Evolutionary conservation across 2,329 filamentous ascomycete genomes (phyloP).

Genomic region (Botryosphaeria agaves): DNA sequence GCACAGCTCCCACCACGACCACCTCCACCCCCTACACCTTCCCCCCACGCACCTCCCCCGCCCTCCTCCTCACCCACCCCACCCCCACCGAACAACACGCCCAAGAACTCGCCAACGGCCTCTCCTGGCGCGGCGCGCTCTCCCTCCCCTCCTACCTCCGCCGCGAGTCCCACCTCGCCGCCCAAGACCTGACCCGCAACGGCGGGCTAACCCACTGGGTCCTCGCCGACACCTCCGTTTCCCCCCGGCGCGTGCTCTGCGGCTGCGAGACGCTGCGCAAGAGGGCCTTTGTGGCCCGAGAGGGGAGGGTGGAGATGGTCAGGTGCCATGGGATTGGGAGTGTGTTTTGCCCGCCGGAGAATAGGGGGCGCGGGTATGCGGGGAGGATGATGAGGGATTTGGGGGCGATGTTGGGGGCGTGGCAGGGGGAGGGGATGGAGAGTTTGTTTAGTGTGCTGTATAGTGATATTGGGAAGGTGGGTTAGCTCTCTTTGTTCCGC

Average conservation of each 20-base stretch:
- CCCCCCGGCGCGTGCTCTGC: constrained; percentile 28
- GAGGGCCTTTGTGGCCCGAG: constrained; percentile 23
- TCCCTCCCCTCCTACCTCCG: constrained; percentile 36
- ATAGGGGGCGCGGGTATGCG: constrained; percentile 59
- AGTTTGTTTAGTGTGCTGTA: constrained; percentile 61
- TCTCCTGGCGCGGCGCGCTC: constrained; percentile 40
- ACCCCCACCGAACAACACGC: constrained; percentile 35
- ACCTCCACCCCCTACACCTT: too few species aligned
- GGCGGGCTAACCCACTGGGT: constrained; percentile 43
- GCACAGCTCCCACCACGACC: too few species aligned
- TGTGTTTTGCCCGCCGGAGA: constrained; percentile 53
- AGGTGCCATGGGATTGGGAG: constrained; percentile 59
- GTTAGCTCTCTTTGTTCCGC: too few species aligned
- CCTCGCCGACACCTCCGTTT: constrained; percentile 29
- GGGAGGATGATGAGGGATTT: constrained; percentile 56
- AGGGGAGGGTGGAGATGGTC: constrained; percentile 35
- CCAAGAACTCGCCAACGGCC: constrained; percentile 35
- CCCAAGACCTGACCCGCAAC: constrained; percentile 34
- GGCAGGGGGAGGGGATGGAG: constrained; percentile 27
- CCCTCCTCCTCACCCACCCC: constrained; percentile 35
- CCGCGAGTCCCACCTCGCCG: constrained; percentile 35
- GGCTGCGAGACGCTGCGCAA: constrained; percentile 41
- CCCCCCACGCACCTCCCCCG: constrained; percentile 31
- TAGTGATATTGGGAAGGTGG: constrained; percentile 62
- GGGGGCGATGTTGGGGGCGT: constrained; percentile 33